Evolutionary conservation across 805 yeast species (phyloP).

Genomic region (Saturnispora silvae): DNA sequence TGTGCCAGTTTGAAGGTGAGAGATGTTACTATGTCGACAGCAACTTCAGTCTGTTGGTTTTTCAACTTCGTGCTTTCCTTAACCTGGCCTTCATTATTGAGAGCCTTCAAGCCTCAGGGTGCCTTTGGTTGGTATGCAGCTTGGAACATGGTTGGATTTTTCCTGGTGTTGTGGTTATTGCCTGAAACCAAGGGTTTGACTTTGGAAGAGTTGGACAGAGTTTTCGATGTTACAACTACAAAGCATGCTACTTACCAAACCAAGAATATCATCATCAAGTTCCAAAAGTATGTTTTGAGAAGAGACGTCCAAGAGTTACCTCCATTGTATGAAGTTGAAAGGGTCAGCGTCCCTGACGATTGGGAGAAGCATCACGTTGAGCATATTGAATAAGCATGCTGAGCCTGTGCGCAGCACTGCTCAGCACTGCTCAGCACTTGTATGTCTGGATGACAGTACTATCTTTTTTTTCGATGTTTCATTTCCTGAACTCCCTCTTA

Average conservation of each 20-base stretch:
- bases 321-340: slow-evolving; percentile 47
- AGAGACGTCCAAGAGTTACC: slow-evolving; percentile 37
- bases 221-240: slow-evolving; percentile 35
- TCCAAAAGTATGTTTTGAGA: slow-evolving; percentile 40
- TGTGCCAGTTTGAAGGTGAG: slow-evolving; percentile 63
- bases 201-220: slow-evolving; percentile 66
- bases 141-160: slow-evolving; percentile 57
- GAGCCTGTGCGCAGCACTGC: background rate
- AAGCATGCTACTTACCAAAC: slow-evolving; percentile 44
- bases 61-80: slow-evolving; percentile 66
- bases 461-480: too few relatives aligned
- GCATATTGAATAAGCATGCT: slow-evolving; percentile 33
- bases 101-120: slow-evolving; percentile 66
- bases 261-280: slow-evolving; percentile 29
- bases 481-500: too few relatives aligned
- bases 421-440: background rate
- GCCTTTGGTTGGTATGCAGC: slow-evolving; percentile 52
- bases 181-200: slow-evolving; percentile 75
- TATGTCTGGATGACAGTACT: too few relatives aligned
- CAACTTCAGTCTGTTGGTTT: slow-evolving; percentile 73
- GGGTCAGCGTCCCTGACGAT: slow-evolving; percentile 49
- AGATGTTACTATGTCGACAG: slow-evolving; percentile 59
- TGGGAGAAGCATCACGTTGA: slow-evolving; percentile 45
- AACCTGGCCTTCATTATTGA: slow-evolving; percentile 59
- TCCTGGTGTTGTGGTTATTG: slow-evolving; percentile 71